Percentiles rank a stretch among this genome's conserved stretches.
These are phyloP conservation scores for Mycena chlorophos DNA, from an alignment of 768 basidiomycete genomes.

Conservation along the genomic window DNA sequence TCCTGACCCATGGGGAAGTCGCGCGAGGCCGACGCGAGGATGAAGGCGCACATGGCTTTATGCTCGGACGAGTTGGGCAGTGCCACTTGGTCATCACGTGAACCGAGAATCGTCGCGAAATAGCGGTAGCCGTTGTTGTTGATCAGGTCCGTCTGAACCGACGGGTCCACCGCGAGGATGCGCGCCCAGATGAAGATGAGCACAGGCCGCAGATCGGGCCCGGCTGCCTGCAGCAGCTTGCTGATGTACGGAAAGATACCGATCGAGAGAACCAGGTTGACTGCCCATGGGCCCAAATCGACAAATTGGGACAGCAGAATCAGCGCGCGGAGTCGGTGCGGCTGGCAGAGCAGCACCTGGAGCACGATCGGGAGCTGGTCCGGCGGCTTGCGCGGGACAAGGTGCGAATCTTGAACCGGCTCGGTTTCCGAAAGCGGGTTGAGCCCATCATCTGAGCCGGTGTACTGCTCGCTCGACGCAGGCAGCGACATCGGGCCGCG, in stretches of 20 bases:
- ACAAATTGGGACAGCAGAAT: slow-evolving; percentile 97
- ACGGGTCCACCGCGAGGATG: slow-evolving; percentile 93
- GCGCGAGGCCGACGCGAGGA: slow-evolving; percentile 86
- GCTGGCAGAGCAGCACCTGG: slow-evolving; percentile 94
- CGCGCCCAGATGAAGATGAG: slow-evolving; percentile 99
- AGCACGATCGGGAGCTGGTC: slow-evolving; percentile 97
- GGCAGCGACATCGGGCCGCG: slow-evolving; percentile 76
- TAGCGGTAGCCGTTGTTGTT: slow-evolving; percentile 84
- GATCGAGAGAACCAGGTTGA: slow-evolving; percentile 91
- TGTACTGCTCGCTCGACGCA: slow-evolving; percentile 39
- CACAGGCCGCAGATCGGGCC: slow-evolving; percentile 93
- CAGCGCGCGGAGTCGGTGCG: slow-evolving; percentile 91
- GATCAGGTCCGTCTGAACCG: slow-evolving; percentile 87
- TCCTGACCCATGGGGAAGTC: slow-evolving; percentile 86
- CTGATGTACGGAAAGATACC: slow-evolving; percentile 99
- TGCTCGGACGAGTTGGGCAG: slow-evolving; percentile 96
- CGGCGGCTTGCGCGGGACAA: slow-evolving; percentile 88
- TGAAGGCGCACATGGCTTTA: slow-evolving; percentile 98
- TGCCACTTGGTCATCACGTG: slow-evolving; percentile 58
- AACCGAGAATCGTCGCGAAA: slow-evolving; percentile 75
- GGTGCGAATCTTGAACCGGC: slow-evolving; percentile 42
- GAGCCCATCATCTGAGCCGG: slow-evolving; percentile 24
- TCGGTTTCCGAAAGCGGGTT: slow-evolving; percentile 29
- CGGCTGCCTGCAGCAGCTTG: slow-evolving; percentile 91
- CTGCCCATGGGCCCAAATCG: slow-evolving; percentile 98